Evolutionary conservation across 495 filamentous ascomycete species (phyloP).

Genomic region (Platismatia glauca): DNA sequence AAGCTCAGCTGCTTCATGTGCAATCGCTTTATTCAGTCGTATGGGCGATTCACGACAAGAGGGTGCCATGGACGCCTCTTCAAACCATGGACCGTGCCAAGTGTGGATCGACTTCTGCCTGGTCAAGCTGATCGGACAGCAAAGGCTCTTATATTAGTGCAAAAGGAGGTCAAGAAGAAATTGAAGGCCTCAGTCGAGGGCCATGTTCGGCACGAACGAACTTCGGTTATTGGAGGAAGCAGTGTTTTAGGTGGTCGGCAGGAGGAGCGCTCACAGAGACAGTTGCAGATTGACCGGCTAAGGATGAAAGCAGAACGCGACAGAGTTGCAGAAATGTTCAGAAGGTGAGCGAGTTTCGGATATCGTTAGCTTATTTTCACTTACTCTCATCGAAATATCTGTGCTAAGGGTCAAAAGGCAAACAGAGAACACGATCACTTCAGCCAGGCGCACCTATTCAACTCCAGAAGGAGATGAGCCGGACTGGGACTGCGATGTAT

Average conservation of each 20-base stretch:
- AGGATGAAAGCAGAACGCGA: conserved; percentile 28
- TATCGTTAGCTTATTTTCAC: conserved; percentile 20
- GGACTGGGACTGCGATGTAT: conserved; percentile 19
- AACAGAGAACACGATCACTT: too few species aligned
- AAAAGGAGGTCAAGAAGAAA: conserved; percentile 25
- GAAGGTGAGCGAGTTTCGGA: conserved; percentile 22
- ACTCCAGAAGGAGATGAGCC: too few species aligned
- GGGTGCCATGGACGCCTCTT: conserved; percentile 29
- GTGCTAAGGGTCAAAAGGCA: too few species aligned
- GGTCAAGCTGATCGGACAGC: conserved; percentile 23
- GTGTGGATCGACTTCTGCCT: conserved; percentile 23
- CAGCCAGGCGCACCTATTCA: too few species aligned
- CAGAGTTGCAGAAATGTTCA: conserved; percentile 29
- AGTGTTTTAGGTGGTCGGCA: conserved; percentile 22
- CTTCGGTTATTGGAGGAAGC: conserved; percentile 26
- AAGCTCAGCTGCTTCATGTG: conserved; percentile 31
- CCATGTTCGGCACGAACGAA: conserved; percentile 23
- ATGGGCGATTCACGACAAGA: conserved; percentile 25
- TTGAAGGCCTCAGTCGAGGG: conserved; percentile 25
- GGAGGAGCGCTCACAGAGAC: conserved; percentile 21
- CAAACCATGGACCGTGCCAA: conserved; percentile 28
- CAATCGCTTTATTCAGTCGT: conserved; percentile 25
- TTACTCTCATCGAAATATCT: neutral
- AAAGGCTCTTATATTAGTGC: conserved; percentile 25
- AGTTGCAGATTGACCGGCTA: conserved; percentile 24